Base-by-base conservation (phyloP, 176 grass and related monocot species). In the Themeda triandra region DNA sequence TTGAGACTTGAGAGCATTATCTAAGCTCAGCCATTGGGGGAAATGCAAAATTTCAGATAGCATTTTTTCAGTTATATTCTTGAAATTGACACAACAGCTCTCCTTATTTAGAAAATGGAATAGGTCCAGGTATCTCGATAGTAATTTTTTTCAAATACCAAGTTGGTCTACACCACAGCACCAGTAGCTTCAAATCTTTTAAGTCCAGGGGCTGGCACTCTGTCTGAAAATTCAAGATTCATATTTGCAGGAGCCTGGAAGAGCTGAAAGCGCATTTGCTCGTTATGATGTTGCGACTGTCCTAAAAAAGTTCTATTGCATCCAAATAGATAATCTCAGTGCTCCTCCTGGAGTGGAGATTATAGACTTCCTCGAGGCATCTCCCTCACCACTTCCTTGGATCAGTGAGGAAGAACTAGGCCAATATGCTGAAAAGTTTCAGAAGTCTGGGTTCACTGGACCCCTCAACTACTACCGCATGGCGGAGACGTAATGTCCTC, bases 401-500 rank as follows among this genome's bases (percentile, higher is more conserved):
- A 86, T 95, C 25, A 70, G 78, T 1, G 85, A 92, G 10, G 66
- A 92, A 70, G 90, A 90, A 78, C 69, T 90, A 6, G 29, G 33
- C n/a, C 74, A 90, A 45, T 92, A 86, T 12, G 87, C 82, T 0
- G 69, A 86, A 29, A 92, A 95, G 69, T 95, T 95, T 76, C 30
- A 88, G 10, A 95, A 95, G 27, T 66, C 88, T 29, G 93, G 88
- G 45, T 92, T 95, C 81, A 95, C 85, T 10, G 90, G 82, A 40
- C 85, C 93, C 8, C 77, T 88, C 63, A 95, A 90, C 86, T 87
- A 88, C 84, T 95, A 92, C 83, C 86, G 90, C 63, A 74, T 81
- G 79, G 4, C 65, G 6, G 90, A 90, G 54, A 86, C 2, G 93
- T 90, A 88, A 84, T 40, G 28, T 51, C 64, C 23, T 17, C 7